A percentile compares a stretch with the other conserved stretches of the same genome.
These are phyloP conservation scores for Circinella minor DNA, from an alignment of 371 early-diverging fungal genomes.

Conservation along the genomic window DNA sequence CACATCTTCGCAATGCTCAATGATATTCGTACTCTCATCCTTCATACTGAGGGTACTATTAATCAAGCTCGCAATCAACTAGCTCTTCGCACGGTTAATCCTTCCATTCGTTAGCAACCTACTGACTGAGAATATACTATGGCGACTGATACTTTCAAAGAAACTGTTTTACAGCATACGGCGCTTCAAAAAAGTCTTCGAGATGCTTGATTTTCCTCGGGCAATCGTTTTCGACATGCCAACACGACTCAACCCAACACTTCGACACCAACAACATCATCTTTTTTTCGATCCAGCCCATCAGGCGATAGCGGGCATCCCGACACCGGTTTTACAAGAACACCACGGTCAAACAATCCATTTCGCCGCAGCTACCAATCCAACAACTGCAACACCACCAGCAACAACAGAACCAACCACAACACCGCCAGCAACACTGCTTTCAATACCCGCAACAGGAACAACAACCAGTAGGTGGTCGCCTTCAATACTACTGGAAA, in stretches of 20 bases:
- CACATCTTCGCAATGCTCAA: conserved; percentile 7
- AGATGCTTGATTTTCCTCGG: neutral
- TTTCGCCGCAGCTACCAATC: neutral
- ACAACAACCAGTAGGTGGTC: conserved; percentile 1
- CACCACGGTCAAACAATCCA: neutral
- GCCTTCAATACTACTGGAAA: neutral
- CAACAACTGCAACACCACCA: neutral
- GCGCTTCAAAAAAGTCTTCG: neutral
- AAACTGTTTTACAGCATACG: neutral
- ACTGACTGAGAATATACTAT: neutral
- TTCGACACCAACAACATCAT: neutral
- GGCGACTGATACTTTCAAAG: neutral
- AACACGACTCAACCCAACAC: neutral
- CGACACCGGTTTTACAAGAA: neutral
- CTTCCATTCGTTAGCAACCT: neutral
- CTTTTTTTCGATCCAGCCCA: neutral
- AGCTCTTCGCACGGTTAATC: conserved; percentile 16
- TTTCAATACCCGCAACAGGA: neutral
- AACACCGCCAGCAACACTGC: neutral
- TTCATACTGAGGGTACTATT: neutral
- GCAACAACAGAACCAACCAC: neutral
- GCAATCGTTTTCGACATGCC: neutral
- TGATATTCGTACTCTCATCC: conserved; percentile 14
- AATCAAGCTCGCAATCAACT: conserved; percentile 18
- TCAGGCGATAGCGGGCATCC: neutral